These are phyloP conservation scores for Tympanopsis confertula DNA, from an alignment of 2,329 filamentous ascomycete species.

Conservation along the genomic window DNA sequence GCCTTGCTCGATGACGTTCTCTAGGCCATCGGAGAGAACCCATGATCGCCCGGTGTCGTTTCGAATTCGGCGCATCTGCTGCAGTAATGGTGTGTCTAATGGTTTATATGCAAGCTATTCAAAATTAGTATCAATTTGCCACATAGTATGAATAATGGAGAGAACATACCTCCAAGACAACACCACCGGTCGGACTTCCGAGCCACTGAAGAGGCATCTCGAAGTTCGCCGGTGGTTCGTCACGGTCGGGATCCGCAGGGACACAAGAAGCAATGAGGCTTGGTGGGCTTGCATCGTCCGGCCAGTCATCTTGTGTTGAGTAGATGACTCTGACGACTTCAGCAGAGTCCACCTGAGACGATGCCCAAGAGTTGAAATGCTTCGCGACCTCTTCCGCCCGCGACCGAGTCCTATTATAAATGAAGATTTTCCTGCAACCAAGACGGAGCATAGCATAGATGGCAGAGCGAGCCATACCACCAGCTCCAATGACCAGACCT, in stretches of 20 bases:
- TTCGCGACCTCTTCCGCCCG: slow-evolving; percentile 50
- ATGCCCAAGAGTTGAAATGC: slow-evolving; percentile 51
- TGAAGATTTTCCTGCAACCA: slow-evolving; percentile 61
- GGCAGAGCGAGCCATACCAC: slow-evolving; percentile 64
- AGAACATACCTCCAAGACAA: slow-evolving; percentile 51
- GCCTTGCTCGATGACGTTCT: slow-evolving; percentile 63
- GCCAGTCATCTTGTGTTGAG: slow-evolving; percentile 51
- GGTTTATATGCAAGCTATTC: slow-evolving; percentile 55
- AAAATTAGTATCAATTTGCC: slow-evolving; percentile 3
- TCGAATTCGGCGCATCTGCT: slow-evolving; percentile 43
- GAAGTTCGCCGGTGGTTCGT: slow-evolving; percentile 53
- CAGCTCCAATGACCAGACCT: slow-evolving; percentile 47
- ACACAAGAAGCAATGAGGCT: slow-evolving; percentile 66
- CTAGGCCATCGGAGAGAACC: slow-evolving; percentile 62
- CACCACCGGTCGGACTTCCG: slow-evolving; percentile 58
- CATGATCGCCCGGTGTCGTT: slow-evolving; percentile 45
- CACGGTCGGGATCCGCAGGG: slow-evolving; percentile 49
- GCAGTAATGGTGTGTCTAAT: slow-evolving; percentile 54
- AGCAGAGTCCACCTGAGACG: slow-evolving; percentile 10
- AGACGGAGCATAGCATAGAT: slow-evolving; percentile 64
- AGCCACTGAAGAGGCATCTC: slow-evolving; percentile 61
- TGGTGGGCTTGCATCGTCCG: slow-evolving; percentile 44
- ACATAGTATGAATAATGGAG: not conserved
- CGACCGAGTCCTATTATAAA: slow-evolving; percentile 54
- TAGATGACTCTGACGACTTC: slow-evolving; percentile 32